Evolutionary conservation across 2,329 filamentous ascomycete genomes (phyloP), one percentile per base, ranked within the genome.

Genomic region (Arthrobotrys pseudoclavata): DNA sequence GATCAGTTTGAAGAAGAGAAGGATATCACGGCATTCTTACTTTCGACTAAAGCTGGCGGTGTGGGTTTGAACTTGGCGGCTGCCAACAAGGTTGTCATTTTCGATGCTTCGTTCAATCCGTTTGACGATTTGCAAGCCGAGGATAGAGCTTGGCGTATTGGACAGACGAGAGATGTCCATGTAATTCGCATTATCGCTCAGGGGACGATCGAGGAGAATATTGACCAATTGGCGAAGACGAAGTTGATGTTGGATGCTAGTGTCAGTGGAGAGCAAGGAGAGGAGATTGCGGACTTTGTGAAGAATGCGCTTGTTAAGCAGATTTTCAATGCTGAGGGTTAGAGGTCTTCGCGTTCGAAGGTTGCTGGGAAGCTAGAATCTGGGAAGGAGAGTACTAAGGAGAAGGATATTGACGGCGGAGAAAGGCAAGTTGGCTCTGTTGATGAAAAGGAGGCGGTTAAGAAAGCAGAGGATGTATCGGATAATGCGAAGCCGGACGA

Each of bases 111-210:
- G n/a, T 97, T 97, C 85, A 99, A 99, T 81, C 96, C 96, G 0
- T 96, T 99, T 83, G 95, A 98, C 81, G 96, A 99, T 82, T 90
- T 97, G n/a, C 96, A 99, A 83, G 96, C 96, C 0, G 96, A 98
- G 86, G 98, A 99, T 83, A 91, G 96, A 18, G 96, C 96, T 0
- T 96, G 99, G 84, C 91, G 96, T 13, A 92, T 99, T 7, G 96
- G 96, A 0, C 96, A 99, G 85, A 94, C 89, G 31, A 87, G 92
- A 15, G 91, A 95, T 40, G 96, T 99, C 0, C 95, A 99, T 83
- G 92, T 99, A 47, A 90, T 97, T 47, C 87, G 94, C 31, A 87
- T 99, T 0, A 91, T 99, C 67, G 92, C 92, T 0, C 88, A 87
- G 70, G 89, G 88, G 70, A 97, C 95, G 0, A 92, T 99, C 29